These are phyloP conservation scores for Apiospora sp. DNA, from an alignment of 2,329 filamentous ascomycete genomes.

Conservation along the genomic window DNA sequence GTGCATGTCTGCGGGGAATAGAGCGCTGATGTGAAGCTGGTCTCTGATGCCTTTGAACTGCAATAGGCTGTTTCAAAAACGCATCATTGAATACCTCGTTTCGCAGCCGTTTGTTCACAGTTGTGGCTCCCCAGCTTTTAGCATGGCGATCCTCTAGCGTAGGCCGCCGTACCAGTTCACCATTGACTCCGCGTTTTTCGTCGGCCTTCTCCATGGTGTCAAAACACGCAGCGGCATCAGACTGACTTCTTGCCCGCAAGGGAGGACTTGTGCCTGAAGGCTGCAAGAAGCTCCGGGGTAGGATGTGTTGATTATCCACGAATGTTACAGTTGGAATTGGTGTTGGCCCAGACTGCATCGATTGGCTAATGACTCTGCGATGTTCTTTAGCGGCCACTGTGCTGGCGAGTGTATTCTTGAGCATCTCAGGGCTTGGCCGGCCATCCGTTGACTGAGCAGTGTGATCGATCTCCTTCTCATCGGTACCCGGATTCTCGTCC, in stretches of 20 bases:
- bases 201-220: constrained; percentile 33
- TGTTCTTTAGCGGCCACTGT: constrained; percentile 34
- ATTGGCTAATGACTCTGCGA: constrained; percentile 72
- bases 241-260: constrained; percentile 48
- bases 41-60: constrained; percentile 78
- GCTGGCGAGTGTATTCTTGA: constrained; percentile 29
- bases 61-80: constrained; percentile 83
- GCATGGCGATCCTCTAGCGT: constrained; percentile 63
- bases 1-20: constrained; percentile 62
- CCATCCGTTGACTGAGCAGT: constrained; percentile 43
- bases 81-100: constrained; percentile 94
- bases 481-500: constrained; percentile 50
- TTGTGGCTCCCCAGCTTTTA: constrained; percentile 87
- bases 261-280: constrained; percentile 49
- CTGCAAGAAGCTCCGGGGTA: constrained; percentile 83
- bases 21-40: constrained; percentile 68
- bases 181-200: not conserved
- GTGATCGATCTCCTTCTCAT: constrained; percentile 35
- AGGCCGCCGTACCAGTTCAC: constrained; percentile 43
- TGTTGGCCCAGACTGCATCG: constrained; percentile 69
- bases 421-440: constrained; percentile 28
- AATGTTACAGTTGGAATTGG: constrained; percentile 90
- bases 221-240: constrained; percentile 40
- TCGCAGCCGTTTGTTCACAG: constrained; percentile 85
- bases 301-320: constrained; percentile 92